A percentile compares a stretch with the other conserved stretches of the same genome.
phyloP scores from a whole-genome alignment of 306 rosid species.

The Fragaria vesca region DNA sequence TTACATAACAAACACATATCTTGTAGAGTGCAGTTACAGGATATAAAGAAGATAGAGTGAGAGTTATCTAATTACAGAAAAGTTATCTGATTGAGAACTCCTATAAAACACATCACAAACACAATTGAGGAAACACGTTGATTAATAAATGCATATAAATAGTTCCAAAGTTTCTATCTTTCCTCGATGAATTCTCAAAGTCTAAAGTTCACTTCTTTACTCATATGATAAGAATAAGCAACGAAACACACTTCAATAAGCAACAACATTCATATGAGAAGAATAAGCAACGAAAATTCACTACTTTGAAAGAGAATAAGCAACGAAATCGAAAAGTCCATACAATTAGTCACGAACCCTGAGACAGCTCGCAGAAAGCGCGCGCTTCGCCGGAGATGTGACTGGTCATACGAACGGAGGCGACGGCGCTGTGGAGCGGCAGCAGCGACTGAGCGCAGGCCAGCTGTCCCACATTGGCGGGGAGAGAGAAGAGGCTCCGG shows the following conservation, averaged over 20 bases:
- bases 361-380: conserved; percentile 60
- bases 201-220: not conserved
- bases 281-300: not conserved
- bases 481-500: conserved; percentile 31
- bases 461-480: conserved; percentile 24
- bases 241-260: not conserved
- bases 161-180: not conserved
- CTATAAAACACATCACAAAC: not conserved
- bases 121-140: not conserved
- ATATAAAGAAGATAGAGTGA: too few relatives aligned
- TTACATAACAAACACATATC: too few relatives aligned
- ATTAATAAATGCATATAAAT: not conserved
- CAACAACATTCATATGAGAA: not conserved
- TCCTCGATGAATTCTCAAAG: not conserved
- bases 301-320: not conserved
- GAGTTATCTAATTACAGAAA: too few relatives aligned
- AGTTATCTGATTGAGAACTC: too few relatives aligned
- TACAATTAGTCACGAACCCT: conserved; percentile 40
- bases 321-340: not conserved
- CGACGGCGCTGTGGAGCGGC: conserved; percentile 54
- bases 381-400: conserved; percentile 47
- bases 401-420: conserved; percentile 42
- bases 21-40: too few relatives aligned
- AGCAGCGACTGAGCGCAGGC: conserved; percentile 54
- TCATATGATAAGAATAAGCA: not conserved